phyloP scores from a whole-genome alignment of 208 protist species.

The Crithidia acanthocephali region DNA sequence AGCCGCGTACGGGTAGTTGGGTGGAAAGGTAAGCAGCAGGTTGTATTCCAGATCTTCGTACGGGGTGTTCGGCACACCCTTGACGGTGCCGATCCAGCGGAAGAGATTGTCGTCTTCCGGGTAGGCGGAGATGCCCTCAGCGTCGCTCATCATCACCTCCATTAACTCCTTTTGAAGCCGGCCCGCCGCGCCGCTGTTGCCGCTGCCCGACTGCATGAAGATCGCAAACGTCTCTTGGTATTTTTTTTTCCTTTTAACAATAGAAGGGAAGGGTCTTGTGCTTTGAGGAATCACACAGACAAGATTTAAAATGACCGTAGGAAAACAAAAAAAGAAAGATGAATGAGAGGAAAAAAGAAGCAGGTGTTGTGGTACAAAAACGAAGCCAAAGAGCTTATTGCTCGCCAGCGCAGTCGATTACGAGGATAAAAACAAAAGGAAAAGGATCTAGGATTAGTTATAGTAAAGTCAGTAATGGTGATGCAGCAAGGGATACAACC shows the following conservation, averaged over 20 bases:
- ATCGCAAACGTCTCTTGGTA: neutral
- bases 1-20: constrained; percentile 95
- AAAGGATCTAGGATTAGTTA: too few relatives aligned
- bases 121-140: constrained; percentile 94
- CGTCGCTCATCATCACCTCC: constrained; percentile 91
- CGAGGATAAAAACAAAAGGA: too few relatives aligned
- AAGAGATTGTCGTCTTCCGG: constrained; percentile 95
- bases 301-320: too few relatives aligned
- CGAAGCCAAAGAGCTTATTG: too few relatives aligned
- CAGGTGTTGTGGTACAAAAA: neutral
- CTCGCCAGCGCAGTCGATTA: too few relatives aligned
- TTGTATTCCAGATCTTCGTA: constrained; percentile 95
- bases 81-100: constrained; percentile 91
- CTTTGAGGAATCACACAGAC: too few relatives aligned
- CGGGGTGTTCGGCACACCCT: constrained; percentile 78
- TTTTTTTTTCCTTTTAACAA: too few relatives aligned
- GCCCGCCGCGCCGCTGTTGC: constrained; percentile 58
- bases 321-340: too few relatives aligned
- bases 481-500: too few relatives aligned
- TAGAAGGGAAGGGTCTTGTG: too few relatives aligned
- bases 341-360: neutral
- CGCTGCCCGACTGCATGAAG: constrained; percentile 20
- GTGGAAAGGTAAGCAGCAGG: constrained; percentile 90
- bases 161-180: constrained; percentile 95
- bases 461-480: too few relatives aligned